These are phyloP conservation scores for Cercophora scortea DNA, from an alignment of 495 filamentous ascomycete species.

Conservation along the genomic window DNA sequence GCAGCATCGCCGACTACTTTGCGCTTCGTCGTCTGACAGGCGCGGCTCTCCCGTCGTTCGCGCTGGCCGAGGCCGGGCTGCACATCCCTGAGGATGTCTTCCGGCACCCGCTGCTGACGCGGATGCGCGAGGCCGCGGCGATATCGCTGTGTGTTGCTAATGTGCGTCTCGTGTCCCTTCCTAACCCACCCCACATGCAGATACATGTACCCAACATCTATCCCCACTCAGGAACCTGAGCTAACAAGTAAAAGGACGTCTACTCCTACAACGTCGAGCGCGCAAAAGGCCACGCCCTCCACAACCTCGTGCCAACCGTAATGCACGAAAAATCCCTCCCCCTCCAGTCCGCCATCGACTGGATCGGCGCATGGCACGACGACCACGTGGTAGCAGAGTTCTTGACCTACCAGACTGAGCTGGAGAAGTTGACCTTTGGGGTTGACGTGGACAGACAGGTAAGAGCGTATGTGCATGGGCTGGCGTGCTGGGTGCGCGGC, in stretches of 20 bases:
- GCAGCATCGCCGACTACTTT: conserved; percentile 1
- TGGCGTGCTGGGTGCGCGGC: conserved; percentile 1
- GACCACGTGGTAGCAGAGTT: neutral
- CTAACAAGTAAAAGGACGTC: neutral
- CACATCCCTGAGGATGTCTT: conserved; percentile 6
- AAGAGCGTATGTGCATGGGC: conserved; percentile 1
- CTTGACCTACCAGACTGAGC: neutral
- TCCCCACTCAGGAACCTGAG: too few relatives aligned
- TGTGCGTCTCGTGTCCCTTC: neutral
- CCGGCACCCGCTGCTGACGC: neutral
- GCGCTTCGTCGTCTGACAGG: neutral
- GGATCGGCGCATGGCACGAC: conserved; percentile 5
- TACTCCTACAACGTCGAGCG: conserved; percentile 11
- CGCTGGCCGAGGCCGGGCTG: neutral
- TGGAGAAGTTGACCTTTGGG: neutral
- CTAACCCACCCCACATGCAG: neutral
- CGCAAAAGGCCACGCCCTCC: conserved; percentile 5
- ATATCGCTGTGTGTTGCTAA: neutral
- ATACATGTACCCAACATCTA: too few relatives aligned
- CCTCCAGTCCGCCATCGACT: neutral
- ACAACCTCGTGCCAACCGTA: conserved; percentile 4
- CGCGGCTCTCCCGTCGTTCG: neutral
- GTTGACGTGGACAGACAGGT: conserved; percentile 3
- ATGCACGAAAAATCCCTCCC: conserved; percentile 4
- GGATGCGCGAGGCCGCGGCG: conserved; percentile 1